Percentiles rank a stretch among this genome's conserved stretches.
These are phyloP conservation scores for Pseudozyma thailandica DNA, from an alignment of 1,284 basidiomycete genomes.

Conservation along the genomic window DNA sequence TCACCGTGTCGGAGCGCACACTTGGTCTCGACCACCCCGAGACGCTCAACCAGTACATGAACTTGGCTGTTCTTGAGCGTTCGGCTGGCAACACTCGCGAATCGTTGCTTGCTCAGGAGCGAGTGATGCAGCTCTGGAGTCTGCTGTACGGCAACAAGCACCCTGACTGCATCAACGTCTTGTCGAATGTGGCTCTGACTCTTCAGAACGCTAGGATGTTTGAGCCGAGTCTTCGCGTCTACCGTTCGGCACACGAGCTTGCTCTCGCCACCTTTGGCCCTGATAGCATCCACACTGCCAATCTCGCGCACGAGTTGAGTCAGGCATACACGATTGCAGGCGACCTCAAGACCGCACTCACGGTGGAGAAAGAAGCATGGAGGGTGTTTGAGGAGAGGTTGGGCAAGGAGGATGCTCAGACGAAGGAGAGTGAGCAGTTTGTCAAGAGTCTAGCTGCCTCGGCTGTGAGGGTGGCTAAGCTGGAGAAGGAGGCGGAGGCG, in stretches of 20 bases:
- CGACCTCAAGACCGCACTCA: conserved; percentile 64
- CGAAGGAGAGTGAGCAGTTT: conserved; percentile 64
- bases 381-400: conserved; percentile 62
- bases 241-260: conserved; percentile 58
- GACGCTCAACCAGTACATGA: conserved; percentile 73
- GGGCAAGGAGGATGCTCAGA: conserved; percentile 65
- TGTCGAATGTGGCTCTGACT: conserved; percentile 68
- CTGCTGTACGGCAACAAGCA: conserved; percentile 72
- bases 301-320: conserved; percentile 64
- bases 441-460: conserved; percentile 59
- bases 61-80: conserved; percentile 73
- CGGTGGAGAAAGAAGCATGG: conserved; percentile 63
- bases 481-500: conserved; percentile 55
- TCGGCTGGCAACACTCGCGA: conserved; percentile 69
- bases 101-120: conserved; percentile 71
- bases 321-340: conserved; percentile 63
- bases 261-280: conserved; percentile 57
- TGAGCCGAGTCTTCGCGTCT: conserved; percentile 55
- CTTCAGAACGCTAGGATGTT: conserved; percentile 60
- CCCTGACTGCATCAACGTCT: conserved; percentile 71
- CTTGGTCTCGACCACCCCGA: conserved; percentile 72
- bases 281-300: conserved; percentile 65
- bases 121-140: conserved; percentile 72
- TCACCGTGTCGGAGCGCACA: conserved; percentile 73
- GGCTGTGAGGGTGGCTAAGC: conserved; percentile 63